Evolutionary conservation across 257 asterid species (phyloP).

Genomic region (Perilla frutescens): DNA sequence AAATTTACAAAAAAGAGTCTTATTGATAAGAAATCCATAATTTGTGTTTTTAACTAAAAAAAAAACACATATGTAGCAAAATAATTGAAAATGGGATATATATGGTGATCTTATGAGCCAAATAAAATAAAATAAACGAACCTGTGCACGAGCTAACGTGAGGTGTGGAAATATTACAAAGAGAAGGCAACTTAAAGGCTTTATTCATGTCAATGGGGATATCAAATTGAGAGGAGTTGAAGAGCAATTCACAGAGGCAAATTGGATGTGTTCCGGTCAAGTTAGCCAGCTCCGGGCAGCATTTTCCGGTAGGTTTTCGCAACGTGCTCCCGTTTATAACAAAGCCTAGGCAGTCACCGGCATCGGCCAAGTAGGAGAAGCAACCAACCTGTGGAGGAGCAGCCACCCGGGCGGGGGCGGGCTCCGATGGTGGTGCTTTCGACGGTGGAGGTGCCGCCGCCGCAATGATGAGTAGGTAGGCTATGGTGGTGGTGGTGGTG

Average conservation of each 20-base stretch:
- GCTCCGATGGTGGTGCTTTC: not conserved
- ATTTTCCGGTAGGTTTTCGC: slow-evolving; percentile 53
- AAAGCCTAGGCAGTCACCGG: slow-evolving; percentile 58
- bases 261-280: slow-evolving; percentile 47
- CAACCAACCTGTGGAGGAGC: slow-evolving; percentile 39
- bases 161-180: slow-evolving; percentile 42
- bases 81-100: no score
- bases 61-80: no score
- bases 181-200: slow-evolving; percentile 58
- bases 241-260: slow-evolving; percentile 62
- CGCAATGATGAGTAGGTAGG: not conserved
- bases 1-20: no score
- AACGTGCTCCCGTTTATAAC: slow-evolving; percentile 55
- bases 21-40: no score
- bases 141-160: slow-evolving; percentile 28
- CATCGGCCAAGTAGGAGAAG: slow-evolving; percentile 30
- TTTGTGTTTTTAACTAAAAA: no score
- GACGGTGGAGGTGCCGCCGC: not conserved
- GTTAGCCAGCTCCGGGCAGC: slow-evolving; percentile 63
- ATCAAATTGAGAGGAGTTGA: slow-evolving; percentile 44
- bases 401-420: not conserved
- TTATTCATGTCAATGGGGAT: slow-evolving; percentile 40
- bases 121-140: not conserved
- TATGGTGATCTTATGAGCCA: no score
- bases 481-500: not conserved